These are phyloP conservation scores for Mycena alexandri DNA, from an alignment of 768 basidiomycete genomes.

Conservation along the genomic window DNA sequence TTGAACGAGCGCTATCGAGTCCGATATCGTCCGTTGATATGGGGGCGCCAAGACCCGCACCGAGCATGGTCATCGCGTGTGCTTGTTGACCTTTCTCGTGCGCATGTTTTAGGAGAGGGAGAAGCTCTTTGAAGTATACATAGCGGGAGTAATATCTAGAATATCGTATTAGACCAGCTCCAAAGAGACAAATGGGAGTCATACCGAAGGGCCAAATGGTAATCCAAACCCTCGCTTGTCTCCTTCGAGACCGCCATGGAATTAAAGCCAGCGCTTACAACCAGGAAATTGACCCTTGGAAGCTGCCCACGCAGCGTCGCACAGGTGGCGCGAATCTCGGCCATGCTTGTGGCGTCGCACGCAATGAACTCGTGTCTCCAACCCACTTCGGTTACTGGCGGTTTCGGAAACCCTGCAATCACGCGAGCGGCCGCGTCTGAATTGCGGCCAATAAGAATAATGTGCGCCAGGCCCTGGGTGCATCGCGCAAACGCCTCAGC, in stretches of 20 bases:
- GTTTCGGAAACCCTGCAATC: conserved; percentile 28
- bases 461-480: conserved; percentile 35
- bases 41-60: conserved; percentile 16
- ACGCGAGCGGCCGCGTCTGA: conserved; percentile 41
- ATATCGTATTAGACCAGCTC: neutral
- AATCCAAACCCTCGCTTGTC: conserved; percentile 52
- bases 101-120: conserved; percentile 48
- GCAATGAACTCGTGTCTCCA: conserved; percentile 48
- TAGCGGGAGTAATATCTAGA: conserved; percentile 48
- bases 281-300: conserved; percentile 50
- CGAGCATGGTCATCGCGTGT: conserved; percentile 32
- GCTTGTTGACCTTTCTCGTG: conserved; percentile 41
- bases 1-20: conserved; percentile 16
- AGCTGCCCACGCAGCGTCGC: conserved; percentile 30
- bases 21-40: conserved; percentile 30
- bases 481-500: conserved; percentile 50
- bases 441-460: conserved; percentile 52
- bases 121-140: conserved; percentile 50
- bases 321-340: conserved; percentile 42
- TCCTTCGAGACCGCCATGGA: conserved; percentile 34
- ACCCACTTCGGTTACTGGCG: conserved; percentile 14
- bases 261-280: conserved; percentile 37
- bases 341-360: conserved; percentile 51
- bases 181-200: too few relatives aligned
- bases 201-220: conserved; percentile 45